Evolutionary conservation across 2,329 filamentous ascomycete species (phyloP), one percentile per base, ranked within the genome.

Genomic region (Alternaria rosae): DNA sequence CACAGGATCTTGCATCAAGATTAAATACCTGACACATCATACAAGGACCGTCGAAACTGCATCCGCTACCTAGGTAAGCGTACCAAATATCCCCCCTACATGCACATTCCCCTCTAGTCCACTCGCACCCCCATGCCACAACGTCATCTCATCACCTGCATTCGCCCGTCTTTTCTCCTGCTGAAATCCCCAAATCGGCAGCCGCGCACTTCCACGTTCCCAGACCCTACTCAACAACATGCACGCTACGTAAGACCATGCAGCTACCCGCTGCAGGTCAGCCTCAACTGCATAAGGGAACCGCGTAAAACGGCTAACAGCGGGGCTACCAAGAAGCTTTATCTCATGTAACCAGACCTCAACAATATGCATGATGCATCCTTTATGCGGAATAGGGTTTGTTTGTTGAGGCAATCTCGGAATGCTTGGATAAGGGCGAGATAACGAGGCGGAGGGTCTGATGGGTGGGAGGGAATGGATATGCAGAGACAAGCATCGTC

Each of bases 181-280:
- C n/a, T n/a, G n/a, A n/a, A n/a, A n/a, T n/a, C n/a, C n/a, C n/a
- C n/a, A n/a, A n/a, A n/a, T n/a, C n/a, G n/a, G n/a, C n/a, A n/a
- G n/a, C n/a, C n/a, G n/a, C n/a, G n/a, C n/a, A n/a, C n/a, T n/a
- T n/a, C n/a, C n/a, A n/a, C n/a, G n/a, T n/a, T n/a, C n/a, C 26
- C 6, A 15, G 17, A 8, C 26, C 13, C 3, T n/a, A 32, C 47
- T 51, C 47, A 51, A 51, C 47, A 38, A 17, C 30, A 21, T 38
- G 47, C 47, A 51, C 10, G 47, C 25, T 30, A 54, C 54, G 38
- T 30, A 23, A 30, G 54, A 23, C 28, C 43, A 57, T 59, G 57
- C 57, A 59, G 57, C 57, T 42, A 59, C 57, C 57, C 51, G 51
- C 57, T 59, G 57, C 57, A 59, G 57, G 43, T 42, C 42, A 45